These are phyloP conservation scores for Colletotrichum trifolii DNA, from an alignment of 2,329 filamentous ascomycete species.

Conservation along the genomic window DNA sequence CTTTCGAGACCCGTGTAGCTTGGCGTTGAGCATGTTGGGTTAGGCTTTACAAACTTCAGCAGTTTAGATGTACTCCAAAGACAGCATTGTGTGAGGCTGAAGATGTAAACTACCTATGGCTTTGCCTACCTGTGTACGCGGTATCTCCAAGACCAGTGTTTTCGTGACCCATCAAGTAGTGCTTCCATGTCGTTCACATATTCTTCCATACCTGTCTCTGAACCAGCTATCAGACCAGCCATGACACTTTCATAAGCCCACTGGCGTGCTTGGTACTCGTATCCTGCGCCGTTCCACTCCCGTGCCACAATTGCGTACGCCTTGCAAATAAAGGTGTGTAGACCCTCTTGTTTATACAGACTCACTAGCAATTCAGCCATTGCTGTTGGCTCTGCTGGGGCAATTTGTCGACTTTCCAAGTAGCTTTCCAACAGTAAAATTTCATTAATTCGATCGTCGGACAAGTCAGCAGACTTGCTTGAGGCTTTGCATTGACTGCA, in stretches of 20 bases:
- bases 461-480: neutral
- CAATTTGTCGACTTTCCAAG: neutral
- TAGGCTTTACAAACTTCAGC: too few relatives aligned
- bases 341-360: neutral
- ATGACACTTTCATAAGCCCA: constrained; percentile 2
- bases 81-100: too few relatives aligned
- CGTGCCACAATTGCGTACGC: neutral
- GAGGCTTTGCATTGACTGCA: constrained; percentile 2
- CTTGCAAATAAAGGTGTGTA: neutral
- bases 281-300: neutral
- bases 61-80: too few relatives aligned
- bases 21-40: too few relatives aligned
- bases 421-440: neutral
- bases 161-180: neutral
- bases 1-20: too few relatives aligned
- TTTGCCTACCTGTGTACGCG: neutral
- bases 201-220: neutral
- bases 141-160: constrained; percentile 12
- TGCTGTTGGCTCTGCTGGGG: constrained; percentile 12
- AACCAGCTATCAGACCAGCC: neutral
- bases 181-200: neutral
- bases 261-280: neutral
- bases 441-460: constrained; percentile 5
- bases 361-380: constrained; percentile 3
- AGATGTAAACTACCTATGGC: too few relatives aligned